Percentiles rank a stretch among this genome's conserved stretches.
These are phyloP conservation scores for Yamadazyma diddensiae DNA, from an alignment of 1,139 yeast species.

Conservation along the genomic window DNA sequence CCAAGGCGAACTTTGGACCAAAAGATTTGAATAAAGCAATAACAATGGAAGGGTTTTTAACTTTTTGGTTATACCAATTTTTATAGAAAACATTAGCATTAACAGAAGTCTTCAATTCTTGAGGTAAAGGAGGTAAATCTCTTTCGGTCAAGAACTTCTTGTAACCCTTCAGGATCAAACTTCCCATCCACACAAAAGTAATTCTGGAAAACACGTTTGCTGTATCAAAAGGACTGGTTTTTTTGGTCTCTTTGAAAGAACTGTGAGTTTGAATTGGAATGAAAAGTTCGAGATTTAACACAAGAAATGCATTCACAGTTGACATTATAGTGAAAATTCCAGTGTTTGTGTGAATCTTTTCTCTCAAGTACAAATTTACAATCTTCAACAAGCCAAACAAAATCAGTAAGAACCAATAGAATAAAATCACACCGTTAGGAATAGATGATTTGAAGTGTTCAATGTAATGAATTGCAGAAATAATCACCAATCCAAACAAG, in stretches of 20 bases:
- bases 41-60: slow-evolving; percentile 58
- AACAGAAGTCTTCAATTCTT: slow-evolving; percentile 51
- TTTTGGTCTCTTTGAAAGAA: slow-evolving; percentile 38
- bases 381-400: slow-evolving; percentile 38
- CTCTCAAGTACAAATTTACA: slow-evolving; percentile 50
- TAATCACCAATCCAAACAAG: slow-evolving; percentile 45
- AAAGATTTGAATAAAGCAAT: slow-evolving; percentile 65
- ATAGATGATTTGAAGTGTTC: slow-evolving; percentile 67
- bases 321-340: slow-evolving; percentile 46
- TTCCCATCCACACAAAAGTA: slow-evolving; percentile 91
- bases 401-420: slow-evolving; percentile 70
- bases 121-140: slow-evolving; percentile 82
- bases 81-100: slow-evolving; percentile 50
- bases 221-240: slow-evolving; percentile 61
- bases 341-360: slow-evolving; percentile 28
- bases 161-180: slow-evolving; percentile 84
- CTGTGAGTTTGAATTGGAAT: slow-evolving; percentile 43
- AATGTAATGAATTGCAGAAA: slow-evolving; percentile 59
- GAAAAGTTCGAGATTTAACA: slow-evolving; percentile 54
- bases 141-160: slow-evolving; percentile 65
- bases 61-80: slow-evolving; percentile 56
- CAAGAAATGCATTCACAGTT: slow-evolving; percentile 46
- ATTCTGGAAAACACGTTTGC: slow-evolving; percentile 81
- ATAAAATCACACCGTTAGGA: slow-evolving; percentile 66
- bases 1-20: slow-evolving; percentile 66